These are phyloP conservation scores for Xylaria sp. DNA, from an alignment of 2,329 filamentous ascomycete species.

Conservation along the genomic window DNA sequence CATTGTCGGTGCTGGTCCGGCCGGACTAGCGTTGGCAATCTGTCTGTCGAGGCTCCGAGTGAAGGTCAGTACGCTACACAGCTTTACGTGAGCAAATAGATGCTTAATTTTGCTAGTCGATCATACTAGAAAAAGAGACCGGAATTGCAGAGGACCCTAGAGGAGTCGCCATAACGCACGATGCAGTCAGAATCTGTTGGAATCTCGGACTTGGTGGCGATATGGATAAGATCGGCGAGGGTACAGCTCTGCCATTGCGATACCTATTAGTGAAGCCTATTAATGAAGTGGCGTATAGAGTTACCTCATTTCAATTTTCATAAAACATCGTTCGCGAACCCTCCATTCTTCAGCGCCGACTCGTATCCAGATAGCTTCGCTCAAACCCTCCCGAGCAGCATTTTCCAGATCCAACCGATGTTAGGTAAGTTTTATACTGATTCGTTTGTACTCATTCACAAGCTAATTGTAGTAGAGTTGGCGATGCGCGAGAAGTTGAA, in stretches of 20 bases:
- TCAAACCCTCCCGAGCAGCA: constrained; percentile 40
- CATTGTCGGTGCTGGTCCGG: constrained; percentile 45
- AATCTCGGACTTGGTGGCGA: constrained; percentile 41
- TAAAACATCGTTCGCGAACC: constrained; percentile 36
- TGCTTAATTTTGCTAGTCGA: constrained; percentile 34
- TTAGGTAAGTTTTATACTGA: constrained; percentile 35
- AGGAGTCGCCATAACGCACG: constrained; percentile 43
- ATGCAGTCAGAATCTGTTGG: constrained; percentile 45
- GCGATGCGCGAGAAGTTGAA: constrained; percentile 35
- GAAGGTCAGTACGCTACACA: constrained; percentile 35
- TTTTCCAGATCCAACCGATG: constrained; percentile 43
- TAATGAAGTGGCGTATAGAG: constrained; percentile 24
- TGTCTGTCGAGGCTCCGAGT: constrained; percentile 42
- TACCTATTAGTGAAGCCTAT: background rate
- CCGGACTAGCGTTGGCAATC: constrained; percentile 42
- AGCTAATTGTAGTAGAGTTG: constrained; percentile 35
- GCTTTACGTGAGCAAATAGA: background rate
- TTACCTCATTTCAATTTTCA: constrained; percentile 39
- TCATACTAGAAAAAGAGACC: constrained; percentile 43
- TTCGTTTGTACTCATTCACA: background rate
- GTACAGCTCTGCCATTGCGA: constrained; percentile 30
- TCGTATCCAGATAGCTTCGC: constrained; percentile 28
- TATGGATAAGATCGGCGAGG: constrained; percentile 42
- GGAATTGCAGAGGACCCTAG: constrained; percentile 44
- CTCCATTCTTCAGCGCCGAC: constrained; percentile 38